phyloP scores from a whole-genome alignment of 1,284 basidiomycete genomes.

The Ganoderma meredithae region DNA sequence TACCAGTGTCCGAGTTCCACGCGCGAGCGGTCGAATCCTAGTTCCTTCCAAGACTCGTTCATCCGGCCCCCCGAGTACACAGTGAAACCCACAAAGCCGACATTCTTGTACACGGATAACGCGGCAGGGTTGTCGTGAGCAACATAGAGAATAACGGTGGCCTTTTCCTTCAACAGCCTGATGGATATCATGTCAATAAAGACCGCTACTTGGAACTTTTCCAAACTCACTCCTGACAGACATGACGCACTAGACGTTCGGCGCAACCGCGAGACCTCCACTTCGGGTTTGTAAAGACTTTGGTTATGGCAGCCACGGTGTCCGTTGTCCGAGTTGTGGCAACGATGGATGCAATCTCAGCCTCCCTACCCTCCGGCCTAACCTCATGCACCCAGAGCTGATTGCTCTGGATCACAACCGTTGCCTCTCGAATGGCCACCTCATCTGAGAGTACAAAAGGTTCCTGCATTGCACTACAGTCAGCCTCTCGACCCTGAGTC shows the following conservation, averaged over 20 bases:
- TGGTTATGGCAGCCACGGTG: conserved; percentile 65
- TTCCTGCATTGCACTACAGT: conserved; percentile 43
- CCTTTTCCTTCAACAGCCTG: conserved; percentile 47
- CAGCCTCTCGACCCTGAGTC: conserved; percentile 13
- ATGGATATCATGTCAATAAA: conserved; percentile 4
- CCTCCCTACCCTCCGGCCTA: conserved; percentile 27
- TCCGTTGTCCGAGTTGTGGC: conserved; percentile 64
- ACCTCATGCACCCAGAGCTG: conserved; percentile 71
- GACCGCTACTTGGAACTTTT: background rate
- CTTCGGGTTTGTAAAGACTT: conserved; percentile 64
- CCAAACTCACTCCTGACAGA: conserved; percentile 56
- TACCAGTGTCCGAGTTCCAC: conserved; percentile 69
- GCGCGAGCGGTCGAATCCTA: conserved; percentile 59
- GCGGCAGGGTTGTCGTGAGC: conserved; percentile 61
- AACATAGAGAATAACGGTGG: conserved; percentile 61
- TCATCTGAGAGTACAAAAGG: conserved; percentile 59
- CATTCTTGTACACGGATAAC: conserved; percentile 61
- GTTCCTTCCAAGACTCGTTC: conserved; percentile 61
- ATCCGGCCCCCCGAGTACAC: conserved; percentile 45
- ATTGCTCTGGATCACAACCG: conserved; percentile 51
- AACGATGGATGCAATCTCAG: conserved; percentile 67
- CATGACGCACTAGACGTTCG: conserved; percentile 60
- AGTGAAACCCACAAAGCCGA: conserved; percentile 64
- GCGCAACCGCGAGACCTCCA: conserved; percentile 63
- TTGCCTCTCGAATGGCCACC: conserved; percentile 58